Conservation (phyloP, 73 alveolate species). For the Paramecium primaurelia region DNA sequence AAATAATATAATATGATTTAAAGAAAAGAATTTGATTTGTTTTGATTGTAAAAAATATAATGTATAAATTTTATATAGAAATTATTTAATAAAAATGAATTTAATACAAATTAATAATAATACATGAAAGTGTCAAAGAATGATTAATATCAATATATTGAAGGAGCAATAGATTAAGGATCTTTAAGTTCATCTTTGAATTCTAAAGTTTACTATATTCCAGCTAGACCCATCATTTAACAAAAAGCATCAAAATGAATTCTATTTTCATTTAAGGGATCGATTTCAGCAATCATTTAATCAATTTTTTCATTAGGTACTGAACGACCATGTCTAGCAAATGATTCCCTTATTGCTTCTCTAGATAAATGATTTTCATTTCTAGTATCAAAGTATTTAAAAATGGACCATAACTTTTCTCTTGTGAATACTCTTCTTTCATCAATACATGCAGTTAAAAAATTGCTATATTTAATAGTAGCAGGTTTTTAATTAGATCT, state of each 20-base stretch:
- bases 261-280: slow-evolving; percentile 57
- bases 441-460: neutral
- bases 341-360: slow-evolving; percentile 58
- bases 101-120: neutral
- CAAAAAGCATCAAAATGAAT: slow-evolving; percentile 57
- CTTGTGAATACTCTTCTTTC: neutral
- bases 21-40: neutral
- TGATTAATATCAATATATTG: neutral
- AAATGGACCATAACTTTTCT: slow-evolving; percentile 61
- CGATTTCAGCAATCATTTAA: slow-evolving; percentile 59
- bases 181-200: neutral
- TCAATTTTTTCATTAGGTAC: slow-evolving; percentile 37
- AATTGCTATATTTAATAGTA: neutral
- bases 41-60: neutral
- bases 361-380: slow-evolving; percentile 53
- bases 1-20: neutral
- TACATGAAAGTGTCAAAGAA: neutral
- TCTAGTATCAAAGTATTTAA: slow-evolving; percentile 61
- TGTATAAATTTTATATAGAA: neutral
- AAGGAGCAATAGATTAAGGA: neutral
- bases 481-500: neutral
- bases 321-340: slow-evolving; percentile 52
- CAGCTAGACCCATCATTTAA: slow-evolving; percentile 31
- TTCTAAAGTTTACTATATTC: neutral
- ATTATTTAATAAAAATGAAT: neutral